Evolutionary conservation across 495 filamentous ascomycete genomes (phyloP).

Genomic region (Clavariopsis aquatica): DNA sequence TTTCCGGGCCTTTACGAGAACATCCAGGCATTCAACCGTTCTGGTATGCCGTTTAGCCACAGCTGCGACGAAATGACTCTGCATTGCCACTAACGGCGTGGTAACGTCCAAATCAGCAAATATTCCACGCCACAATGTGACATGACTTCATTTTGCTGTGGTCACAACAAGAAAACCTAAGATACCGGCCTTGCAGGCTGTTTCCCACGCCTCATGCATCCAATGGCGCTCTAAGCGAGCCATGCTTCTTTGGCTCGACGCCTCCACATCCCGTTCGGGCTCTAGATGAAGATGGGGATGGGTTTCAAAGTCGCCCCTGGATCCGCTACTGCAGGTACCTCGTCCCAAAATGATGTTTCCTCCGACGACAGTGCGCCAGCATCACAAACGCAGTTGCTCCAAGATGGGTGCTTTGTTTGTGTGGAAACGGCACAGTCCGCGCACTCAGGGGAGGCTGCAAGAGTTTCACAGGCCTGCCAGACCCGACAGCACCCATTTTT

Average conservation of each 20-base stretch:
- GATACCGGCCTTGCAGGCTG: neutral
- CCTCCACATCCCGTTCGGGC: conserved; percentile 2
- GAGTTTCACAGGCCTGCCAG: conserved; percentile 24
- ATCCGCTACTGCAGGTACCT: conserved; percentile 38
- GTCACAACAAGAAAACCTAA: conserved; percentile 5
- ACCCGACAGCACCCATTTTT: neutral
- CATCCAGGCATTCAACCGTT: conserved; percentile 17
- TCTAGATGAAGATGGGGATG: conserved; percentile 13
- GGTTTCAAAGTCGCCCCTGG: conserved; percentile 28
- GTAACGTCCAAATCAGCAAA: conserved; percentile 5
- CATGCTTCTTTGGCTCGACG: conserved; percentile 19
- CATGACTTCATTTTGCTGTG: conserved; percentile 24
- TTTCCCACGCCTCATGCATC: conserved; percentile 15
- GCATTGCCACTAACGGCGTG: conserved; percentile 6
- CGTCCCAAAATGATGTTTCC: conserved; percentile 33
- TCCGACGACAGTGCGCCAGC: conserved; percentile 15
- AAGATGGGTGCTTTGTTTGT: conserved; percentile 22
- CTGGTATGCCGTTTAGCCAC: conserved; percentile 17
- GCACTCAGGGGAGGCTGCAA: conserved; percentile 12
- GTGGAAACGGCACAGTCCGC: conserved; percentile 24
- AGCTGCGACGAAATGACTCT: conserved; percentile 19
- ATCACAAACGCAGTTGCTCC: conserved; percentile 30
- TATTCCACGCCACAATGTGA: conserved; percentile 8
- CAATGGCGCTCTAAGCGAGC: conserved; percentile 22
- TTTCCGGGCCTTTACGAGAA: neutral